Conservation (phyloP, 768 basidiomycete genomes). For the Boletellus emodensis region DNA sequence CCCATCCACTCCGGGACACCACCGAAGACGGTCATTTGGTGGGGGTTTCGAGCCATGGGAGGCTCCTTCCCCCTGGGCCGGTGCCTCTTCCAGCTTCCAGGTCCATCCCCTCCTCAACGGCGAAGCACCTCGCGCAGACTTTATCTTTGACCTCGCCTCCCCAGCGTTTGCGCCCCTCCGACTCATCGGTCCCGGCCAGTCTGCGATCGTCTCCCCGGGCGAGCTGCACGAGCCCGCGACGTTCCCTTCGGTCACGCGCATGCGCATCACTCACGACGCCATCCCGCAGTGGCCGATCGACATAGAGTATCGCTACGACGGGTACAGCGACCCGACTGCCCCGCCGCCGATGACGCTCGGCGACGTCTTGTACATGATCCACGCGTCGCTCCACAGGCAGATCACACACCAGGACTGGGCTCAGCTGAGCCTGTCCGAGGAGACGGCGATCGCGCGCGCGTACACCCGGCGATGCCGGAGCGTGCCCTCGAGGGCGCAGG, state of each 20-base stretch:
- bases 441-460: constrained; percentile 32
- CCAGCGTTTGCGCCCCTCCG: constrained; percentile 44
- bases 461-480: constrained; percentile 35
- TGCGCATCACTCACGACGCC: constrained; percentile 55
- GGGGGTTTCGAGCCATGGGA: constrained; percentile 18
- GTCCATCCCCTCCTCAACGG: constrained; percentile 43
- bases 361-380: constrained; percentile 54
- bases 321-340: constrained; percentile 17
- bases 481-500: constrained; percentile 27
- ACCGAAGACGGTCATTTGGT: constrained; percentile 30
- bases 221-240: constrained; percentile 53
- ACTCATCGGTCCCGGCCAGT: constrained; percentile 37
- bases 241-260: constrained; percentile 47
- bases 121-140: constrained; percentile 40
- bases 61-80: constrained; percentile 22
- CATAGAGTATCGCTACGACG: constrained; percentile 38
- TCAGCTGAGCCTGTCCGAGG: constrained; percentile 22
- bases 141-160: constrained; percentile 56
- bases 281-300: constrained; percentile 63
- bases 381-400: constrained; percentile 43
- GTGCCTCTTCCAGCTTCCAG: constrained; percentile 25
- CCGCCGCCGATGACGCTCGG: constrained; percentile 48
- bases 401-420: constrained; percentile 37
- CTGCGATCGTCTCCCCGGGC: constrained; percentile 36
- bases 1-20: constrained; percentile 7